Conservation (phyloP, 148 eudicot genomes). For the Diospyros lotus region DNA sequence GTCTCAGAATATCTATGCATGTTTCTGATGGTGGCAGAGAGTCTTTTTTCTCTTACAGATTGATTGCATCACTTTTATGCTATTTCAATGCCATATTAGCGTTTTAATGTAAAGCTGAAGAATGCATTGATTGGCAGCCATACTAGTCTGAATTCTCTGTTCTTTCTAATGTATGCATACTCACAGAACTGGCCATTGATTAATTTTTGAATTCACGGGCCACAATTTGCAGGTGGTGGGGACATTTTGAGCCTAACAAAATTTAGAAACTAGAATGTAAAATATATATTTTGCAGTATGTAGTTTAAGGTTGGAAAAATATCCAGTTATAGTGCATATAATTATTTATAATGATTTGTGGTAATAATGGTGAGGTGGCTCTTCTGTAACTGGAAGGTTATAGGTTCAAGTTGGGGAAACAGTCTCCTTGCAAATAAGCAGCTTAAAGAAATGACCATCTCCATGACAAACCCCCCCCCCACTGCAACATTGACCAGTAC, state of each 20-base stretch:
- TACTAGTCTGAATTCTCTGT: background rate
- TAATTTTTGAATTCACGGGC: background rate
- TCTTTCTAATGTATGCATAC: background rate
- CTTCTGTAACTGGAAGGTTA: too few relatives aligned
- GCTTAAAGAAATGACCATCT: too few relatives aligned
- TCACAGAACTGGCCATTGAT: background rate
- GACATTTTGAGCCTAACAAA: background rate
- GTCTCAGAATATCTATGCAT: background rate
- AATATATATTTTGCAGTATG: background rate
- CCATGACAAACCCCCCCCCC: too few relatives aligned
- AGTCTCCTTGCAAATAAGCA: too few relatives aligned
- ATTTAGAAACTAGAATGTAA: background rate
- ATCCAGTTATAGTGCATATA: background rate
- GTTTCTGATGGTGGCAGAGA: background rate
- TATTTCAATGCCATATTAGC: background rate
- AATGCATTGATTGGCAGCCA: background rate
- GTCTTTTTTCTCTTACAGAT: background rate
- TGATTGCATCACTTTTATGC: background rate
- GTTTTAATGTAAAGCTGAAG: background rate
- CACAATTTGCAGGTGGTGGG: background rate
- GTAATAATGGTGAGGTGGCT: too few relatives aligned
- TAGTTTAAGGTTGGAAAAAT: background rate
- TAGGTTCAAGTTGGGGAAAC: too few relatives aligned
- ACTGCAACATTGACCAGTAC: too few relatives aligned
- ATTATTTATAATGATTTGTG: too few relatives aligned